Evolutionary conservation across 768 basidiomycete genomes (phyloP).

Genomic region (Termitomyces titanicus): DNA sequence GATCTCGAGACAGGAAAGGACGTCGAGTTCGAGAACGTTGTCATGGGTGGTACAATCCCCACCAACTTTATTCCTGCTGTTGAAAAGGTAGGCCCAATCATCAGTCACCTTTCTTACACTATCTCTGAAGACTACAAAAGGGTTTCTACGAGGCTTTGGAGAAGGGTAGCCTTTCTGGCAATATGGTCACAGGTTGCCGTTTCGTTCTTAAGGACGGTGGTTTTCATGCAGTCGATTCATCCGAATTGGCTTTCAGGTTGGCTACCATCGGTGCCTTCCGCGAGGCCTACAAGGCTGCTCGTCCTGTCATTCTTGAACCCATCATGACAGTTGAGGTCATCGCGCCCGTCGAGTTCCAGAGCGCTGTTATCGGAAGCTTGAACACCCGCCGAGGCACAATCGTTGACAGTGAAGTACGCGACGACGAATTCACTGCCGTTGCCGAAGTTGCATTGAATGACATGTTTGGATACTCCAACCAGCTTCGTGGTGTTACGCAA

Average conservation of each 20-base stretch:
- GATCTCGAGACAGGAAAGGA: slow-evolving; percentile 78
- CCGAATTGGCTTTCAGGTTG: slow-evolving; percentile 91
- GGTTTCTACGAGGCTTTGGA: slow-evolving; percentile 94
- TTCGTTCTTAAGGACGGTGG: slow-evolving; percentile 90
- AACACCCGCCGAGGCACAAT: slow-evolving; percentile 93
- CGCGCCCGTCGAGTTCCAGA: slow-evolving; percentile 95
- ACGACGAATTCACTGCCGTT: slow-evolving; percentile 90
- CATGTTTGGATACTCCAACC: slow-evolving; percentile 97
- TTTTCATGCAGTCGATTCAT: slow-evolving; percentile 93
- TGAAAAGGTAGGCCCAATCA: slow-evolving; percentile 63
- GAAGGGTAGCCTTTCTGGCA: slow-evolving; percentile 87
- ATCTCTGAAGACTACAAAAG: slow-evolving; percentile 31
- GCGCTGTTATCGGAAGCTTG: slow-evolving; percentile 88
- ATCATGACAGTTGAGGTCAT: slow-evolving; percentile 98
- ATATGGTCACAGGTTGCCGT: slow-evolving; percentile 80
- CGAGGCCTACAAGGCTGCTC: slow-evolving; percentile 76
- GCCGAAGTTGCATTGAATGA: slow-evolving; percentile 96
- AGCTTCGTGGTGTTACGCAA: slow-evolving; percentile 90
- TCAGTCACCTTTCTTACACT: background rate
- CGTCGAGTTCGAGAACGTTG: slow-evolving; percentile 76
- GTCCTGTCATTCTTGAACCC: slow-evolving; percentile 89
- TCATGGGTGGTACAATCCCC: slow-evolving; percentile 93
- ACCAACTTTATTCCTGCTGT: slow-evolving; percentile 90
- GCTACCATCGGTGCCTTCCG: slow-evolving; percentile 91
- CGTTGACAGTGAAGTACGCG: slow-evolving; percentile 92